Evolutionary conservation across 257 asterid genomes (phyloP).

Genomic region (Hygrophila difformis): DNA sequence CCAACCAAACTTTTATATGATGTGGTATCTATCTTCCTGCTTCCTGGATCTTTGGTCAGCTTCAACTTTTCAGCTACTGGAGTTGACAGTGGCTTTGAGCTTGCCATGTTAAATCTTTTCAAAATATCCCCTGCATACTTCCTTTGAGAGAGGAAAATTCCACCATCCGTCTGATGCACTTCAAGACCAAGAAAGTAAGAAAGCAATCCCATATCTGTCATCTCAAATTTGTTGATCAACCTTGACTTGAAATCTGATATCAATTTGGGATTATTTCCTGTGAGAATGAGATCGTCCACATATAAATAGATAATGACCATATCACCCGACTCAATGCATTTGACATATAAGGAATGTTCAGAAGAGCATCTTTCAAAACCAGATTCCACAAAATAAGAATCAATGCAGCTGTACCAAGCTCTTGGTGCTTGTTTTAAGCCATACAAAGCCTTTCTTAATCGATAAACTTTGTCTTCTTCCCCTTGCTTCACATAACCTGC

Average conservation of each 20-base stretch:
- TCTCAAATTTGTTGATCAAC: background rate
- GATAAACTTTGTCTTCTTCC: background rate
- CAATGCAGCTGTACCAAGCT: background rate
- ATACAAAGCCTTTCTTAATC: background rate
- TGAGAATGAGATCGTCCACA: background rate
- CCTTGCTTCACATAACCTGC: background rate
- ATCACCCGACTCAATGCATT: background rate
- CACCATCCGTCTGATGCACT: background rate
- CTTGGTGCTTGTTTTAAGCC: background rate
- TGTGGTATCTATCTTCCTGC: background rate
- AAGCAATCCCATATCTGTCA: background rate
- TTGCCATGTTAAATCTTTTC: background rate
- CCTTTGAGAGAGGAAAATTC: background rate
- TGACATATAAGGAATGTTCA: background rate
- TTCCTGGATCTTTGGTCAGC: background rate
- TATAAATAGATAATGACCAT: background rate
- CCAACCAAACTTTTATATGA: background rate
- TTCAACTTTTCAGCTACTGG: background rate
- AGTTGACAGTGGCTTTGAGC: background rate
- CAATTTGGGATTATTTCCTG: background rate
- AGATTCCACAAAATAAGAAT: background rate
- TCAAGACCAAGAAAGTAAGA: background rate
- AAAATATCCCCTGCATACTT: background rate
- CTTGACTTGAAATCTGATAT: background rate
- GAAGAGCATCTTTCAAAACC: background rate